Conservation (phyloP, 2,329 filamentous ascomycete genomes). For the Elsinoe australis region DNA sequence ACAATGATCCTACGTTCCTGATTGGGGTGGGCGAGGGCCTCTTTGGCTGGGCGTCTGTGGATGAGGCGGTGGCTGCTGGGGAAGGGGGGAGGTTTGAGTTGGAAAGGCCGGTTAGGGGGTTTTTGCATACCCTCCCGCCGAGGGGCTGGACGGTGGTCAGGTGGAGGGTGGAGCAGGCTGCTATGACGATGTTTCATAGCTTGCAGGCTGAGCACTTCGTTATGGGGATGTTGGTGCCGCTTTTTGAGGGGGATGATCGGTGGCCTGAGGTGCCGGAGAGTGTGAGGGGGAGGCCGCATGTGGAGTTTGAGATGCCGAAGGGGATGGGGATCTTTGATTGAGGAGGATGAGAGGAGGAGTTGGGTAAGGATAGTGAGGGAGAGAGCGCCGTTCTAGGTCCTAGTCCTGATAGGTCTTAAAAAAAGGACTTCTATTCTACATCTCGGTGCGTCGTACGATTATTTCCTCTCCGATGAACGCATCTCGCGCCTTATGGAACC, state of each 20-base stretch:
- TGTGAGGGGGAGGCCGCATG: conserved; percentile 20
- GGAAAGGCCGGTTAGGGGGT: conserved; percentile 19
- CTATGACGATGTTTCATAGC: conserved; percentile 22
- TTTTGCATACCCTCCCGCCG: conserved; percentile 21
- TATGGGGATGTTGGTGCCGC: conserved; percentile 22
- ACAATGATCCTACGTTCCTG: conserved; percentile 21
- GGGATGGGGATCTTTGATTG: conserved; percentile 21
- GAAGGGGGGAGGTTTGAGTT: conserved; percentile 17
- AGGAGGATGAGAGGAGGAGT: background rate
- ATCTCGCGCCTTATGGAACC: too few species aligned
- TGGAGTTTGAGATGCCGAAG: conserved; percentile 21
- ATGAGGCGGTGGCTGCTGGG: conserved; percentile 10
- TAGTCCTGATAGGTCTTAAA: too few species aligned
- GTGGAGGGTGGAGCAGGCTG: conserved; percentile 21
- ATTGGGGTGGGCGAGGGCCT: conserved; percentile 19
- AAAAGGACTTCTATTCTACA: background rate
- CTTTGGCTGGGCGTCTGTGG: conserved; percentile 15
- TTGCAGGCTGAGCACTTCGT: conserved; percentile 21
- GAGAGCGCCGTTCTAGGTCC: too few species aligned
- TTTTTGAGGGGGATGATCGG: conserved; percentile 22
- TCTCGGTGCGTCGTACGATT: too few species aligned
- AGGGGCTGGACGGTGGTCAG: conserved; percentile 21
- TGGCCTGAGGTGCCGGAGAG: conserved; percentile 21
- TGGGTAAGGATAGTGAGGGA: background rate
- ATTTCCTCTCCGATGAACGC: too few species aligned